Evolutionary conservation across 2,329 filamentous ascomycete genomes (phyloP).

Genomic region (Aurifilum marmelostoma): DNA sequence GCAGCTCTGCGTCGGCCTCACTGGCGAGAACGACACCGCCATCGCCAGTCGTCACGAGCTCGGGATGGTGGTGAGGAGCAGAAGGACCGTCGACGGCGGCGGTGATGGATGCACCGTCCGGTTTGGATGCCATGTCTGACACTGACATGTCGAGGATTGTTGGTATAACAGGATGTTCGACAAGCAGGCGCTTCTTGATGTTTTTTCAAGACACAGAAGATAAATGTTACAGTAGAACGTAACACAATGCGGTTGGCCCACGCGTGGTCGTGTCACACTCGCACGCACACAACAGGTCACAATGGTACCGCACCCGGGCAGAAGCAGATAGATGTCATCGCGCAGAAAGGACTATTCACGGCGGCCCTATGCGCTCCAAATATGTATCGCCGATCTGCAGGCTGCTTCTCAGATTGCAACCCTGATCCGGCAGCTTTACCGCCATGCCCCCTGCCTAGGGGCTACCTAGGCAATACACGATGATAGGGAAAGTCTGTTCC

Average conservation of each 20-base stretch:
- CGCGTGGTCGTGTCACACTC: not conserved
- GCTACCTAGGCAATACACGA: not conserved
- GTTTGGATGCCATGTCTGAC: slow-evolving; percentile 13
- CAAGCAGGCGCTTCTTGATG: not conserved
- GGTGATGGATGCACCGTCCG: slow-evolving; percentile 9
- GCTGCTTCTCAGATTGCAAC: slow-evolving; percentile 6
- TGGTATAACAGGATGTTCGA: not conserved
- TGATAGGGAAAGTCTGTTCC: not conserved
- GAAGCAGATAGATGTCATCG: not conserved
- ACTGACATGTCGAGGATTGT: slow-evolving; percentile 20
- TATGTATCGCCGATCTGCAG: slow-evolving; percentile 1
- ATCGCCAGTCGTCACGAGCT: slow-evolving; percentile 24
- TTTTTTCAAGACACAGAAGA: not conserved
- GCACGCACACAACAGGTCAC: not conserved
- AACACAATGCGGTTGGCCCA: not conserved
- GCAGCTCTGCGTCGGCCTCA: slow-evolving; percentile 28
- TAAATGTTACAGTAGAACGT: not conserved
- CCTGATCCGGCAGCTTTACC: slow-evolving; percentile 8
- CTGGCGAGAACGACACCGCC: slow-evolving; percentile 34
- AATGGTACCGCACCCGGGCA: not conserved
- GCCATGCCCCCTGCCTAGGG: not conserved
- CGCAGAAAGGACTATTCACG: not conserved
- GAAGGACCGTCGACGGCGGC: not conserved
- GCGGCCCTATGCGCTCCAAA: not conserved
- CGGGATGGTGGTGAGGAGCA: slow-evolving; percentile 22